phyloP scores from a whole-genome alignment of 2,329 filamentous ascomycete species.

The Sporothrix humicola region DNA sequence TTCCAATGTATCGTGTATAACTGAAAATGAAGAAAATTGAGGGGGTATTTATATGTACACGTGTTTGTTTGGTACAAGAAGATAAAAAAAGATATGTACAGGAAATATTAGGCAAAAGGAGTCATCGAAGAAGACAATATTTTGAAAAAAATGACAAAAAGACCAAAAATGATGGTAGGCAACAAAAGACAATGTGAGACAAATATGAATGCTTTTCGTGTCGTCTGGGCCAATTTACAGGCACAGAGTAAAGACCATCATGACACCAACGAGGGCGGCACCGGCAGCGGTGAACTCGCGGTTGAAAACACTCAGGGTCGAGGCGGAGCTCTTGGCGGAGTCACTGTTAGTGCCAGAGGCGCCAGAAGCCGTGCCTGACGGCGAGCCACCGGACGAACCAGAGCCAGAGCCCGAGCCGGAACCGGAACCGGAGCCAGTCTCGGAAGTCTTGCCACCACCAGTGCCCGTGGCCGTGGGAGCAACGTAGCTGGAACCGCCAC shows the following conservation, averaged over 20 bases:
- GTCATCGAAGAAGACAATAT: background rate
- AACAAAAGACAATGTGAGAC: background rate
- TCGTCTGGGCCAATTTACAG: conserved; percentile 44
- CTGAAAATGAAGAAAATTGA: conserved; percentile 7
- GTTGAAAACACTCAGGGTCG: conserved; percentile 52
- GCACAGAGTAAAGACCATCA: conserved; percentile 59
- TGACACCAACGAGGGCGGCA: conserved; percentile 56
- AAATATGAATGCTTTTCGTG: background rate
- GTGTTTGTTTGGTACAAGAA: conserved; percentile 1
- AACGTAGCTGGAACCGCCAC: conserved; percentile 40
- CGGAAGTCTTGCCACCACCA: conserved; percentile 36
- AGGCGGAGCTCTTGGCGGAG: conserved; percentile 41
- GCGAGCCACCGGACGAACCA: conserved; percentile 28
- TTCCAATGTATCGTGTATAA: conserved; percentile 7
- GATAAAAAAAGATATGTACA: conserved; percentile 18
- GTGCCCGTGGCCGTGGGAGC: conserved; percentile 41
- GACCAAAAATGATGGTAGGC: background rate
- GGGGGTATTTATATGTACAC: conserved; percentile 29
- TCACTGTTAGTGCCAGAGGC: conserved; percentile 33
- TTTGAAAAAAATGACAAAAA: conserved; percentile 8
- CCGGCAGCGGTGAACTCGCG: conserved; percentile 58
- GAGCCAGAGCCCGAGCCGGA: conserved; percentile 33
- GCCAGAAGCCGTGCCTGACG: conserved; percentile 36
- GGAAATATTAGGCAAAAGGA: background rate
- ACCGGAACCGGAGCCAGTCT: conserved; percentile 27